These are phyloP conservation scores for Cladosporium sp. DNA, from an alignment of 2,329 filamentous ascomycete genomes.

Conservation along the genomic window DNA sequence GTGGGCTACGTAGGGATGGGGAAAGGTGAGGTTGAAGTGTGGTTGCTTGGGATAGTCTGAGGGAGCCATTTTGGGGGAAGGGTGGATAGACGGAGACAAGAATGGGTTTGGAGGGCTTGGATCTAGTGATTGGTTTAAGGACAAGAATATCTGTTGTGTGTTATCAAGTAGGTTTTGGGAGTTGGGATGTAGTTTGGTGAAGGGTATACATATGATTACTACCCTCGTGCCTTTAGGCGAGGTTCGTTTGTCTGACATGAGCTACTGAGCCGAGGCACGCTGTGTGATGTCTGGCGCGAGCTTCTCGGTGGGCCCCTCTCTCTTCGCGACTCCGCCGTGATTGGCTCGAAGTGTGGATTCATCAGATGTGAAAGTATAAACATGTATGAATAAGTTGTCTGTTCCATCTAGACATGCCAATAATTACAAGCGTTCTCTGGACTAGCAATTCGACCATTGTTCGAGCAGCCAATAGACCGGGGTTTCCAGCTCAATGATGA, in stretches of 20 bases:
- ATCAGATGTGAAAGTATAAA: background rate
- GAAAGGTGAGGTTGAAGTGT: constrained; percentile 71
- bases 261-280: background rate
- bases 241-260: background rate
- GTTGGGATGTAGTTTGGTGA: no score
- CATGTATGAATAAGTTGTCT: no score
- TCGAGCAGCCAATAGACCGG: no score
- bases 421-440: no score
- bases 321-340: no score
- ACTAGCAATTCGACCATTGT: no score
- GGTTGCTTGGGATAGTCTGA: constrained; percentile 45
- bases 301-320: background rate
- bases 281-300: background rate
- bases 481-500: no score
- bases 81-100: background rate
- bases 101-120: background rate
- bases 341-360: background rate
- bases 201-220: background rate
- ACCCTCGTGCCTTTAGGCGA: background rate
- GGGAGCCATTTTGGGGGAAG: constrained; percentile 1
- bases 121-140: background rate
- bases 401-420: no score
- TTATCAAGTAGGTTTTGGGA: no score
- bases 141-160: no score
- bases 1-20: constrained; percentile 71